Base-by-base conservation (phyloP, 331 rosid species). In the Malus hybrid region DNA sequence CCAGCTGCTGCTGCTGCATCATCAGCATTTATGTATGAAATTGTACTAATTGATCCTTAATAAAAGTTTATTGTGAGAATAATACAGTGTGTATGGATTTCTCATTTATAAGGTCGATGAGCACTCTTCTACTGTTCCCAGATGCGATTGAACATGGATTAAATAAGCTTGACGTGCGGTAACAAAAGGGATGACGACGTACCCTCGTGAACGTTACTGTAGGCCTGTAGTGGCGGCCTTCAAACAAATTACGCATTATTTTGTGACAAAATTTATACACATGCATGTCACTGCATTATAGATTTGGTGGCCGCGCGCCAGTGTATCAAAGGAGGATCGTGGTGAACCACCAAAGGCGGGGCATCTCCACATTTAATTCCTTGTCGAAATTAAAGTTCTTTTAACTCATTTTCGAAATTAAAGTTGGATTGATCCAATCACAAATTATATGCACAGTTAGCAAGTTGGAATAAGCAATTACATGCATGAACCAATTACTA, bases 1-100 rank as follows among this genome's bases (percentile, higher is more conserved):
- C 73, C 78, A 68, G 44, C 44, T 39, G 69, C 36, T 16, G 56
- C 56, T 50, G 56, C 63, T 7, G 12, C 92, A 88, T 87, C 79
- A 29, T 85, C 42, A 57, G 61, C 22, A 56, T n/a, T 20, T n/a
- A 55, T 50, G 12, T 39, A 9, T 39, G 44, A 55, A 14, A 68
- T 22, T 19, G 62, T 32, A 70, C 19, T 31, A 42, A 36, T 24
- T 61, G 20, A 50, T 50, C 56, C 6, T 50, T 50, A 15, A 6
- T 18, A 15, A 50, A 50, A 50, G 8, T 50, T 50, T 50, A 2
- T 50, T 50, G n/a, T 15, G 56, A 50, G 19, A 6, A 50, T 15
- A 50, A 36, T 36, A 4, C 54, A 6, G 28, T 22, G 28, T 56
- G 28, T 19, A 6, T 57, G 63, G 15, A n/a, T 20, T 18, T 18